These are phyloP conservation scores for Xylaria hypoxylon DNA, from an alignment of 2,329 filamentous ascomycete genomes.

Conservation along the genomic window DNA sequence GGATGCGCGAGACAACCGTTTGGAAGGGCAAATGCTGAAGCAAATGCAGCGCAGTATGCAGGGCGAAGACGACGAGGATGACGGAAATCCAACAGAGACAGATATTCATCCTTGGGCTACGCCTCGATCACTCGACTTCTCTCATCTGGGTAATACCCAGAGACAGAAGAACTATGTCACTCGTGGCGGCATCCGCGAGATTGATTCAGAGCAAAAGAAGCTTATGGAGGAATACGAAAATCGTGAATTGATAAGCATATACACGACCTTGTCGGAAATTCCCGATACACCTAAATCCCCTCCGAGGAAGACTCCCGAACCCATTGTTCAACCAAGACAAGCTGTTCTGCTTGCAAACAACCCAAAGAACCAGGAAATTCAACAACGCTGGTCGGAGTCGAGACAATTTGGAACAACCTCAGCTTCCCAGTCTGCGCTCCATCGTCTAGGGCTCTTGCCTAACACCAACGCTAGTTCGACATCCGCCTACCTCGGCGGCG, in stretches of 20 bases:
- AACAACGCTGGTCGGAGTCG: conserved; percentile 61
- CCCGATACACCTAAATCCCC: conserved; percentile 69
- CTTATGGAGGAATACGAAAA: conserved; percentile 68
- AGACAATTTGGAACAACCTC: conserved; percentile 58
- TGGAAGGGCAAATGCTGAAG: conserved; percentile 77
- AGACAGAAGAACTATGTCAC: conserved; percentile 64
- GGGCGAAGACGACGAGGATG: conserved; percentile 67
- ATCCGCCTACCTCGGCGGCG: neutral
- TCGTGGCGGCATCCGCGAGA: conserved; percentile 63
- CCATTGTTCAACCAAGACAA: conserved; percentile 46
- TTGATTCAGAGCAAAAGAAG: conserved; percentile 67
- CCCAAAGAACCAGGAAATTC: conserved; percentile 61
- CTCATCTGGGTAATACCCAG: conserved; percentile 58
- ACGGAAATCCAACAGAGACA: conserved; percentile 67
- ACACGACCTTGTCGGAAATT: conserved; percentile 65
- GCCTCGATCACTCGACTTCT: conserved; percentile 61
- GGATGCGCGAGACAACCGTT: conserved; percentile 78
- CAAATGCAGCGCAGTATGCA: conserved; percentile 57
- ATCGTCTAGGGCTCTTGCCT: conserved; percentile 54
- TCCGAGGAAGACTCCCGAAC: conserved; percentile 50
- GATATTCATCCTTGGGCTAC: conserved; percentile 65
- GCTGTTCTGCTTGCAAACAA: conserved; percentile 55
- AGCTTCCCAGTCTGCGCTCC: conserved; percentile 58
- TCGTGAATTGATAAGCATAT: conserved; percentile 71
- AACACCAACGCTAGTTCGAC: neutral